A percentile compares a stretch with the other conserved stretches of the same genome.
These are phyloP conservation scores for Hydnomerulius pinastri DNA, from an alignment of 768 basidiomycete species.

Conservation along the genomic window DNA sequence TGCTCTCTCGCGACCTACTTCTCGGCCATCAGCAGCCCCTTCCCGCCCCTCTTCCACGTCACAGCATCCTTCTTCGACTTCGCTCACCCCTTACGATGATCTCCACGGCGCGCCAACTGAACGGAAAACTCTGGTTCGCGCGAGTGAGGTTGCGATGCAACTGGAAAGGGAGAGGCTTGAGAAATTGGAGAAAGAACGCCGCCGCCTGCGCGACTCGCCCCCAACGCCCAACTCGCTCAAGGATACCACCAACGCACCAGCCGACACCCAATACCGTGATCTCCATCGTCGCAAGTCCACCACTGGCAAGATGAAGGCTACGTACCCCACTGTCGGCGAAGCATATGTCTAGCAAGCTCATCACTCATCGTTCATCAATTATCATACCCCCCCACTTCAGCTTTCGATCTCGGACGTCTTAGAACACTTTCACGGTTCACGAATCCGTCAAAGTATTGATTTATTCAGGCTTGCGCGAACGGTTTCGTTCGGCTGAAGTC, in stretches of 20 bases:
- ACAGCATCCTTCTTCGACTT: slow-evolving; percentile 20
- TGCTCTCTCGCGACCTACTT: slow-evolving; percentile 19
- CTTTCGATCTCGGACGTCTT: slow-evolving; percentile 13
- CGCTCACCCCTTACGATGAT: slow-evolving; percentile 17
- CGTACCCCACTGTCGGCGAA: slow-evolving; percentile 14
- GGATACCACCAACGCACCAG: slow-evolving; percentile 29
- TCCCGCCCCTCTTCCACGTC: slow-evolving; percentile 25
- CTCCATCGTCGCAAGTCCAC: slow-evolving; percentile 20
- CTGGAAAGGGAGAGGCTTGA: slow-evolving; percentile 48
- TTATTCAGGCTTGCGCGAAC: slow-evolving; percentile 10
- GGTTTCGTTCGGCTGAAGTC: slow-evolving; percentile 1
- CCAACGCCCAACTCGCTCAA: slow-evolving; percentile 23
- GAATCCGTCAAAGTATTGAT: background rate
- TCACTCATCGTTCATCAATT: background rate
- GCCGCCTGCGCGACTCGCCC: slow-evolving; percentile 24
- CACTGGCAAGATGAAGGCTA: slow-evolving; percentile 15
- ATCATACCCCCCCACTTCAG: background rate
- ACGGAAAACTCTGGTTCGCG: slow-evolving; percentile 42
- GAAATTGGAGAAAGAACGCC: slow-evolving; percentile 33
- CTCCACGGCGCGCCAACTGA: slow-evolving; percentile 5
- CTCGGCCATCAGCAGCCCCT: slow-evolving; percentile 22
- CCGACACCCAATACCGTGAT: slow-evolving; percentile 19
- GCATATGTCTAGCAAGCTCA: slow-evolving; percentile 13
- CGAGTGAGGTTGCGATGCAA: slow-evolving; percentile 55
- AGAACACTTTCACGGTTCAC: slow-evolving; percentile 12